These are phyloP conservation scores for Hypoxylon sp. DNA, from an alignment of 2,329 filamentous ascomycete species.

Conservation along the genomic window DNA sequence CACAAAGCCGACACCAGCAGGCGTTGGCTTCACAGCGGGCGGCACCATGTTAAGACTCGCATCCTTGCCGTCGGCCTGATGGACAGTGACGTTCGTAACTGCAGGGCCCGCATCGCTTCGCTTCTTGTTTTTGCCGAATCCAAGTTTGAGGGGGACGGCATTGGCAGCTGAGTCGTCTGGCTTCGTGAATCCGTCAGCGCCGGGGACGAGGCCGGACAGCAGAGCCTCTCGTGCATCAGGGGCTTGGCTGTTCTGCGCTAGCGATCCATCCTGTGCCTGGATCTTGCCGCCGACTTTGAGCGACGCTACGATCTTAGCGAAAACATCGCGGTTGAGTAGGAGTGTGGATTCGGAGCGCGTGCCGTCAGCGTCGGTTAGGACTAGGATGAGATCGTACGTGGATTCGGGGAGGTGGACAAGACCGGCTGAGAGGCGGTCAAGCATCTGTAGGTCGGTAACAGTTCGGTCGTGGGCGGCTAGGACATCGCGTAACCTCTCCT, in stretches of 20 bases:
- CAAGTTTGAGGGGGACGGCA: conserved; percentile 71
- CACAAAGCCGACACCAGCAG: conserved; percentile 74
- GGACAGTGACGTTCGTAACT: conserved; percentile 52
- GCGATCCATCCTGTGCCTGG: conserved; percentile 76
- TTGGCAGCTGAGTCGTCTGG: conserved; percentile 71
- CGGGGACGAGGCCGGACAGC: conserved; percentile 81
- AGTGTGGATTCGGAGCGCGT: conserved; percentile 74
- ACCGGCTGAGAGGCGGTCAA: conserved; percentile 89
- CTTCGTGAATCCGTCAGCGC: conserved; percentile 79
- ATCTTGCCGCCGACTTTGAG: conserved; percentile 79
- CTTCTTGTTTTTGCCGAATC: conserved; percentile 75
- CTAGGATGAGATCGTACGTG: conserved; percentile 87
- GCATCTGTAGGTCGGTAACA: conserved; percentile 94
- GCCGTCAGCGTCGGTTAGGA: conserved; percentile 84
- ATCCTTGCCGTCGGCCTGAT: conserved; percentile 60
- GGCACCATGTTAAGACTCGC: conserved; percentile 54
- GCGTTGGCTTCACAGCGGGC: conserved; percentile 61
- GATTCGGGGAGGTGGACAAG: conserved; percentile 81
- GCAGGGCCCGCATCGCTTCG: conserved; percentile 57
- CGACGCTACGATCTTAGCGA: conserved; percentile 77
- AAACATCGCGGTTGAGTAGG: conserved; percentile 77
- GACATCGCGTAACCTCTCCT: conserved; percentile 79
- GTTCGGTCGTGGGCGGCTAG: conserved; percentile 81
- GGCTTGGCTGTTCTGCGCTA: conserved; percentile 60
- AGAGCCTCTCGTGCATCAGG: conserved; percentile 82